Conservation (phyloP, 1,139 yeast species). For the Diutina pseudorugosa region DNA sequence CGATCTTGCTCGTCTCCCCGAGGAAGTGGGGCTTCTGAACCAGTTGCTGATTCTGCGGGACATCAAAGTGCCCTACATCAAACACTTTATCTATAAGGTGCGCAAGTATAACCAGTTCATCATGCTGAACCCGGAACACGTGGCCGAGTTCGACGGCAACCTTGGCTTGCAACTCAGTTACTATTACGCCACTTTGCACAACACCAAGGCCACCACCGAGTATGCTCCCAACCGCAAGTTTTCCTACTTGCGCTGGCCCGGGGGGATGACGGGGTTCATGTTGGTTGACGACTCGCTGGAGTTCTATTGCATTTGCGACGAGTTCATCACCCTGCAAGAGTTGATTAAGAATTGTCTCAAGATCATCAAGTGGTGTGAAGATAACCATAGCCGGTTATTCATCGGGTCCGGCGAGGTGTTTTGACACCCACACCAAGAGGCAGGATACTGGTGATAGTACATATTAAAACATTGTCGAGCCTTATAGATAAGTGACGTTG, state of each 20-base stretch:
- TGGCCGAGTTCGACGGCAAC: not conserved
- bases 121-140: not conserved
- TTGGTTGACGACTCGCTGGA: constrained; percentile 1
- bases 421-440: too few species aligned
- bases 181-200: not conserved
- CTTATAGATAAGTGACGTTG: not conserved
- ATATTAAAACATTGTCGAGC: too few species aligned
- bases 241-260: constrained; percentile 1
- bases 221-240: not conserved
- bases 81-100: constrained; percentile 77
- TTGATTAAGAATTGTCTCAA: not conserved
- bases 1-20: constrained; percentile 16
- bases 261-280: constrained; percentile 5
- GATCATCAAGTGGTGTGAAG: constrained; percentile 3
- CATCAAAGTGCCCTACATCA: constrained; percentile 47
- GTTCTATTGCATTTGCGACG: constrained; percentile 1
- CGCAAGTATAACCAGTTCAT: not conserved
- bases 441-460: too few species aligned
- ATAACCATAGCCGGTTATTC: not conserved
- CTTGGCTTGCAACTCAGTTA: not conserved
- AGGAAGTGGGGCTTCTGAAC: constrained; percentile 13
- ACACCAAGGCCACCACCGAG: not conserved
- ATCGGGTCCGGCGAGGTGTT: not conserved
- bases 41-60: constrained; percentile 21
- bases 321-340: not conserved